Percentiles rank a stretch among this genome's conserved stretches.
Conservation (phyloP, 2,329 filamentous ascomycete genomes). For the Tolypocladium cylindrosporum region DNA sequence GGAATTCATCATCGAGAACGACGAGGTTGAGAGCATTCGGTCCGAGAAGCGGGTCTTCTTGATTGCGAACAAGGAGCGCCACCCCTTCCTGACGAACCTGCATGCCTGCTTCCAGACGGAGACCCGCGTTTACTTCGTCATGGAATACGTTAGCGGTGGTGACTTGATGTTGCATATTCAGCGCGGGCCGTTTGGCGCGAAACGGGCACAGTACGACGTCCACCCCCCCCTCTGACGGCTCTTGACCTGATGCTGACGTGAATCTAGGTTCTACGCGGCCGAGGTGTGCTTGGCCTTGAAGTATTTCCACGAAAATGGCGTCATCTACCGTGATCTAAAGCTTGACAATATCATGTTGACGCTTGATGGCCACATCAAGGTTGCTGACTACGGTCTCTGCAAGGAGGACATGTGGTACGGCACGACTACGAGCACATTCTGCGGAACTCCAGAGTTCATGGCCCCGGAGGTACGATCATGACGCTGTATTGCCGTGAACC, state of each 20-base stretch:
- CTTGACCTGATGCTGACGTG: slow-evolving; percentile 8
- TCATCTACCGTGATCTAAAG: slow-evolving; percentile 97
- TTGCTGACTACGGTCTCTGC: slow-evolving; percentile 96
- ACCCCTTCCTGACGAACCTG: slow-evolving; percentile 89
- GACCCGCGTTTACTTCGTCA: slow-evolving; percentile 96
- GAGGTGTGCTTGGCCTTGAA: slow-evolving; percentile 96
- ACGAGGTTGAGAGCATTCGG: slow-evolving; percentile 94
- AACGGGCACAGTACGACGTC: slow-evolving; percentile 78
- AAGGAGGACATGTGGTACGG: slow-evolving; percentile 99
- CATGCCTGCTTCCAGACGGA: slow-evolving; percentile 99
- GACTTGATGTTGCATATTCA: slow-evolving; percentile 99
- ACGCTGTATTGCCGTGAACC: neutral
- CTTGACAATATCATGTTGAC: slow-evolving; percentile 86
- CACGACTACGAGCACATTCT: slow-evolving; percentile 94
- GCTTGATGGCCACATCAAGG: slow-evolving; percentile 95
- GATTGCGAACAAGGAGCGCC: slow-evolving; percentile 91
- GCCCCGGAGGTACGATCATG: slow-evolving; percentile 68
- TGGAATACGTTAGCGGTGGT: slow-evolving; percentile 98
- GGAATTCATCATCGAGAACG: slow-evolving; percentile 99
- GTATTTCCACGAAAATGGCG: slow-evolving; percentile 98
- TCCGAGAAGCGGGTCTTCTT: slow-evolving; percentile 97
- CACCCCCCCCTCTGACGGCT: neutral
- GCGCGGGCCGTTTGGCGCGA: slow-evolving; percentile 88
- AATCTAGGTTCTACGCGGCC: slow-evolving; percentile 77
- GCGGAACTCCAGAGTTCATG: slow-evolving; percentile 99